A percentile compares a stretch with the other conserved stretches of the same genome.
These are phyloP conservation scores for Capronia americana DNA, from an alignment of 2,329 filamentous ascomycete species.

Conservation along the genomic window DNA sequence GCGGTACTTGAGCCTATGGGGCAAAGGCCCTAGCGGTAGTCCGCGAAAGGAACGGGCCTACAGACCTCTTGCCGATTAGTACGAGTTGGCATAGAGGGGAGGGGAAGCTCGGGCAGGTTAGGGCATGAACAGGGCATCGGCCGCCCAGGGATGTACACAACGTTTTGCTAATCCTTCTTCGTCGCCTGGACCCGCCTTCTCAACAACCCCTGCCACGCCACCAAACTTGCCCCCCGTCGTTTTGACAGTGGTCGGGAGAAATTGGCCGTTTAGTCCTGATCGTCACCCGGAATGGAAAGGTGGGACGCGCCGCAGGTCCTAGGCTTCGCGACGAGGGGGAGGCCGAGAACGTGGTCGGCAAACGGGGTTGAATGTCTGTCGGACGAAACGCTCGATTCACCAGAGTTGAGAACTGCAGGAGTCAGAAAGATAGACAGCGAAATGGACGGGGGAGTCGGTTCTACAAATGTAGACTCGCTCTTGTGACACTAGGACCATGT, in stretches of 20 bases:
- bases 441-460: slow-evolving; percentile 19
- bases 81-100: slow-evolving; percentile 19
- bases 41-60: slow-evolving; percentile 35
- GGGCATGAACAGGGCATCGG: slow-evolving; percentile 23
- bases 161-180: slow-evolving; percentile 28
- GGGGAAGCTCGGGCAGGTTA: slow-evolving; percentile 14
- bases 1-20: slow-evolving; percentile 33
- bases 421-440: slow-evolving; percentile 12
- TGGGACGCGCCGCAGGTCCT: slow-evolving; percentile 13
- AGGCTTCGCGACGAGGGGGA: slow-evolving; percentile 10
- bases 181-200: slow-evolving; percentile 27
- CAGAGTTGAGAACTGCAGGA: slow-evolving; percentile 6
- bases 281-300: slow-evolving; percentile 17
- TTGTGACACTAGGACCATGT: slow-evolving; percentile 12
- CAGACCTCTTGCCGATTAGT: slow-evolving; percentile 24
- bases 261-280: slow-evolving; percentile 32
- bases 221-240: slow-evolving; percentile 15
- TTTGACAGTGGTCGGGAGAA: slow-evolving; percentile 19
- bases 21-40: slow-evolving; percentile 30
- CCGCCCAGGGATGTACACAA: slow-evolving; percentile 23
- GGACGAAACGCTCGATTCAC: background rate
- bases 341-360: slow-evolving; percentile 7
- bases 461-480: slow-evolving; percentile 29
- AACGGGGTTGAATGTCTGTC: background rate
- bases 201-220: slow-evolving; percentile 29